Evolutionary conservation across 768 basidiomycete genomes (phyloP).

Genomic region (Suillus americanus): DNA sequence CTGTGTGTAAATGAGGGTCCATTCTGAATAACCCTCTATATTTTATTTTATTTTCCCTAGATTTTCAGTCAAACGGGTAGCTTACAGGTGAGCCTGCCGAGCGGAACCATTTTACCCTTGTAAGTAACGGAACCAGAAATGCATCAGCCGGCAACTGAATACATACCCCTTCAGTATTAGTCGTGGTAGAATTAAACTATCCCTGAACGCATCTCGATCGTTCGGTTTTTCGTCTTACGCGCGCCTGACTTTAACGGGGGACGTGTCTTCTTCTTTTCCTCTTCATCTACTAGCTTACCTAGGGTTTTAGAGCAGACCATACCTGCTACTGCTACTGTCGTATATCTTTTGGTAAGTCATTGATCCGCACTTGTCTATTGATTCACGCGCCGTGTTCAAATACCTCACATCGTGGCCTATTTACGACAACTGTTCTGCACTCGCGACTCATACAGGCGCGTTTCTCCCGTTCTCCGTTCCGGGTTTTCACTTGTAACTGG

Average conservation of each 20-base stretch:
- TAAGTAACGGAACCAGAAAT: conserved; percentile 32
- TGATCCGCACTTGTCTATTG: conserved; percentile 5
- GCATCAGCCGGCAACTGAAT: conserved; percentile 30
- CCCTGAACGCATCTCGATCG: conserved; percentile 24
- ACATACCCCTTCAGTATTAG: conserved; percentile 30
- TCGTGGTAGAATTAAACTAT: conserved; percentile 31
- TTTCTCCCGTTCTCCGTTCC: conserved; percentile 32
- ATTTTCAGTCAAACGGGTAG: conserved; percentile 17
- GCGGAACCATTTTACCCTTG: conserved; percentile 28
- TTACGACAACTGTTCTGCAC: conserved; percentile 29
- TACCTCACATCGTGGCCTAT: conserved; percentile 29
- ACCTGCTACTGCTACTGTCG: not conserved
- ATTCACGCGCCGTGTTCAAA: conserved; percentile 30
- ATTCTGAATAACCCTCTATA: no score
- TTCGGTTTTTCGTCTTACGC: conserved; percentile 32
- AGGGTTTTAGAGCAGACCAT: conserved; percentile 4
- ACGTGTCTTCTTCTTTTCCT: conserved; percentile 18
- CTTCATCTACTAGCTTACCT: conserved; percentile 17
- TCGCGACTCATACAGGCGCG: conserved; percentile 27
- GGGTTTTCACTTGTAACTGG: conserved; percentile 19
- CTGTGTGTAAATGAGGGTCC: conserved; percentile 31
- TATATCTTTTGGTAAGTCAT: conserved; percentile 33
- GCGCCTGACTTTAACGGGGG: conserved; percentile 17
- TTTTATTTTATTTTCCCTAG: conserved; percentile 6
- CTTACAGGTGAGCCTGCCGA: conserved; percentile 3